Conservation (phyloP, 2,329 filamentous ascomycete genomes). For the Phoma sp. region DNA sequence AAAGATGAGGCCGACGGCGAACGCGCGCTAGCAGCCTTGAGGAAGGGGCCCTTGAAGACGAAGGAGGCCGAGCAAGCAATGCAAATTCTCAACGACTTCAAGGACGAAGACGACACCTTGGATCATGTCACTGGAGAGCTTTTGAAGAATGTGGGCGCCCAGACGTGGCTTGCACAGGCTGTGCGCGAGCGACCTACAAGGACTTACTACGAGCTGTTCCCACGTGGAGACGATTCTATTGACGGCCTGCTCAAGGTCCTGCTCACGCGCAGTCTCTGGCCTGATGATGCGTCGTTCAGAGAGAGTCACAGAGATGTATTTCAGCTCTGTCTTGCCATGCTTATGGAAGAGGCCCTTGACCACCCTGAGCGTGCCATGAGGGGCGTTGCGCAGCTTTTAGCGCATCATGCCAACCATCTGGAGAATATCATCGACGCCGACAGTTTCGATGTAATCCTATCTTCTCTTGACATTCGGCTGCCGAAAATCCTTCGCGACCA, state of each 20-base stretch:
- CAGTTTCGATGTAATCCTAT: constrained; percentile 83
- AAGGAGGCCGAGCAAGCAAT: constrained; percentile 50
- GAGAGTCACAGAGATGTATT: constrained; percentile 64
- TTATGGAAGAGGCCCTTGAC: constrained; percentile 90
- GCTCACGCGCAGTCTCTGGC: constrained; percentile 52
- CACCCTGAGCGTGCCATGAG: constrained; percentile 66
- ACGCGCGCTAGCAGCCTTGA: constrained; percentile 42
- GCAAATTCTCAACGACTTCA: constrained; percentile 50
- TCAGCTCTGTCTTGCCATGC: constrained; percentile 79
- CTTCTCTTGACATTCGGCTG: constrained; percentile 83
- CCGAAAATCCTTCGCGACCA: constrained; percentile 76
- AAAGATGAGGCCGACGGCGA: constrained; percentile 50
- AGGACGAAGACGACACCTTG: constrained; percentile 50
- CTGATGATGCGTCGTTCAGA: constrained; percentile 52
- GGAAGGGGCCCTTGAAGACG: constrained; percentile 39
- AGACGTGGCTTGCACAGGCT: constrained; percentile 47
- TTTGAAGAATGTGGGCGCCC: constrained; percentile 45
- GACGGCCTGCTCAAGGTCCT: constrained; percentile 51
- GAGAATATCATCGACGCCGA: constrained; percentile 72
- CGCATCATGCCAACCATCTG: constrained; percentile 59
- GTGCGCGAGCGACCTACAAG: constrained; percentile 49
- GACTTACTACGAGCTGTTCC: constrained; percentile 53
- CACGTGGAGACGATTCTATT: constrained; percentile 54
- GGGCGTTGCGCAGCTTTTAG: constrained; percentile 64
- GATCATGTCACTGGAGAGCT: constrained; percentile 50